Evolutionary conservation across 2,329 filamentous ascomycete species (phyloP), one percentile per base, ranked within the genome.

Genomic region (Sclerotinia nivalis): DNA sequence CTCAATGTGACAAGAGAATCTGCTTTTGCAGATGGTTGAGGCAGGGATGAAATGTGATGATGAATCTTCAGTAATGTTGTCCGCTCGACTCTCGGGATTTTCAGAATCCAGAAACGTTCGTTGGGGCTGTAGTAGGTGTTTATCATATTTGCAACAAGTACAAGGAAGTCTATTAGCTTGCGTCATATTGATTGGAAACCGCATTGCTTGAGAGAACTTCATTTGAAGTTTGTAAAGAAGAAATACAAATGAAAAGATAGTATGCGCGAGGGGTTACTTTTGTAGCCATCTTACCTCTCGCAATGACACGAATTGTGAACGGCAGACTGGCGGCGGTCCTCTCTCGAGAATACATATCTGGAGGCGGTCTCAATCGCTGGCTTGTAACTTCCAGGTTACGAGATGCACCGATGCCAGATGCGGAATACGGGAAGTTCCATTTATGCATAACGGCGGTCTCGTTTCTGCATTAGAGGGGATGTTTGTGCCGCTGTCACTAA

Each of bases 281-380:
- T 25, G 15, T 64, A 52, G 60, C 45, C 31, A 64, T 64, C 22
- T 34, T 40, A 52, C 47, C 47, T 64, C 31, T 25, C 15, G 18
- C 1, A 59, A 40, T 4, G n/a, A 40, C 20, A 9, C 2, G 22
- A 10, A 40, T 4, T 40, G 60, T 40, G 45, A 25, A 22, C 8
- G 34, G 12, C 28, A 40, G n/a, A 34, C 31, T 20, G 13, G 31
- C n/a, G 45, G 60, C 31, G 47, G 60, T 64, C 60, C 37, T 52
- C 45, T 25, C 37, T 25, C 1, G 6, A 64, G 9, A 47, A 15
- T 9, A 40, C 31, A 64, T 64, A 62, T 49, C 47, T 37, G 22
- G 20, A 22, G 25, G 60, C 60, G 60, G 60, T 50, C 60, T 62
- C 25, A 61, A 43, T 62, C 22, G 22, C 20, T 34, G 6, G n/a